Conservation (phyloP, 75 land plant genomes). For the Picea glauca region DNA sequence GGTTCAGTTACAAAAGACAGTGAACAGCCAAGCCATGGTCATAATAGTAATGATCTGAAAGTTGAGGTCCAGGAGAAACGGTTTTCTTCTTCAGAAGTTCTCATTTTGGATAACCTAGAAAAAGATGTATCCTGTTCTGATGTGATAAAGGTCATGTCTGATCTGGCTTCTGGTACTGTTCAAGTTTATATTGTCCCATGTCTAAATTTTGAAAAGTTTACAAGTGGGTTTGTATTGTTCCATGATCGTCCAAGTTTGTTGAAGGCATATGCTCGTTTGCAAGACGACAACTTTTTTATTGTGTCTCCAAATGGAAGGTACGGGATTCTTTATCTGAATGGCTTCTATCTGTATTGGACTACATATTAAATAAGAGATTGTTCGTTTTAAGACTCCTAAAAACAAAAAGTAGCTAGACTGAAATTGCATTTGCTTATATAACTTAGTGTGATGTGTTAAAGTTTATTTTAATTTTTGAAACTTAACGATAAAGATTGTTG, state of each 20-base stretch:
- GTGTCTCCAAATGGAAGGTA: conserved; percentile 8
- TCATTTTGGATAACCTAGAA: neutral
- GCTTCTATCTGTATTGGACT: neutral
- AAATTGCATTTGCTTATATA: neutral
- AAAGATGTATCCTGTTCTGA: neutral
- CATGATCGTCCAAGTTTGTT: conserved; percentile 2
- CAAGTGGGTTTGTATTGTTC: conserved; percentile 7
- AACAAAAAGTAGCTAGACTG: neutral
- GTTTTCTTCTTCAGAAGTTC: neutral
- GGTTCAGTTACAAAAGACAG: neutral
- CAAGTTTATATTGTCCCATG: neutral
- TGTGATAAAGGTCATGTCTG: neutral
- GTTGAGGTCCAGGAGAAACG: neutral
- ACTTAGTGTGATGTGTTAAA: neutral
- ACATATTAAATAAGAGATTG: neutral
- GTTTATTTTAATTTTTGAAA: neutral
- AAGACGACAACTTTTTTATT: neutral
- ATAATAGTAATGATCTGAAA: neutral
- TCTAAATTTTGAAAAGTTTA: neutral
- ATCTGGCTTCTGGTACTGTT: neutral
- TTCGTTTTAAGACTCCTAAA: neutral
- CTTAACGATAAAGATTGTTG: neutral
- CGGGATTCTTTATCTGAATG: neutral
- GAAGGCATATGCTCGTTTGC: neutral
- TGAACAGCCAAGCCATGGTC: neutral